Percentiles rank a stretch among this genome's conserved stretches.
phyloP scores from a whole-genome alignment of 768 basidiomycete species.

The Podaxis carcinomalis region DNA sequence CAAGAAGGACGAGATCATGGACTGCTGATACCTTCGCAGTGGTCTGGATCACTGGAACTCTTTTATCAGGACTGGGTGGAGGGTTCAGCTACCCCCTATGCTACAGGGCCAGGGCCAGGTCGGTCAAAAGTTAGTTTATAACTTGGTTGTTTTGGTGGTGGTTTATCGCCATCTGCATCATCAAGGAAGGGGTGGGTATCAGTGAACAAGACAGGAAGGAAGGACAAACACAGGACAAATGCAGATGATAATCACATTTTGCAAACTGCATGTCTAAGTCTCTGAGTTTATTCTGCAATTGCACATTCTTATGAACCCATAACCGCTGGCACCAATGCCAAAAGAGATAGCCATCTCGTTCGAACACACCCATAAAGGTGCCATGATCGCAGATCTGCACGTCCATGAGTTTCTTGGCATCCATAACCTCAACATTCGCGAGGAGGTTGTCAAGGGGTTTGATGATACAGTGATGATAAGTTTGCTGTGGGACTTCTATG shows the following conservation, averaged over 20 bases:
- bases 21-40: neutral
- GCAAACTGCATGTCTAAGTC: neutral
- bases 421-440: slow-evolving; percentile 2
- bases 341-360: slow-evolving; percentile 15
- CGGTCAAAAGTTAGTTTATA: neutral
- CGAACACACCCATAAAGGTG: slow-evolving; percentile 20
- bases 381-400: slow-evolving; percentile 12
- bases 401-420: neutral
- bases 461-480: slow-evolving; percentile 37
- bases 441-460: slow-evolving; percentile 11
- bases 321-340: slow-evolving; percentile 4
- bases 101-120: neutral
- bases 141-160: neutral
- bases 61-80: neutral
- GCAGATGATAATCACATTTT: neutral
- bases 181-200: neutral
- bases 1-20: neutral
- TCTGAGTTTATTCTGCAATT: slow-evolving; percentile 5
- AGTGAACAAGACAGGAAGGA: neutral
- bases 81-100: neutral
- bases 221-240: neutral
- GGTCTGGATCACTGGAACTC: neutral
- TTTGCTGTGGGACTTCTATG: slow-evolving; percentile 29
- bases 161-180: neutral
- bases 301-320: slow-evolving; percentile 1